Evolutionary conservation across 177 flowering plant genomes (phyloP), one percentile per base, ranked within the genome.

Genomic region (Vitis hybrid): DNA sequence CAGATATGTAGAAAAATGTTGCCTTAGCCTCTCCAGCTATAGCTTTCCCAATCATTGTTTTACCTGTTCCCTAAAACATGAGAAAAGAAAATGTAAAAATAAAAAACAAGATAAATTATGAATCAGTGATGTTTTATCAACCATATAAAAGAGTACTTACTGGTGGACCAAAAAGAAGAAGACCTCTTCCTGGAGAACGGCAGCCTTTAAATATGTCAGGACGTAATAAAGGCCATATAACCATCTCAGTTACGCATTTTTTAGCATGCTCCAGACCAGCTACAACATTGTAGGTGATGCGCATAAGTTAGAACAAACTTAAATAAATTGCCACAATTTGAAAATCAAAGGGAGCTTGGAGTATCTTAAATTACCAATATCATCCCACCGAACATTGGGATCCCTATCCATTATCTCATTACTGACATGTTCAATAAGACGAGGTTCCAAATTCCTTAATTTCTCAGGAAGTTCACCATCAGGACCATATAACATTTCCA

Each of bases 11-110:
- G 85, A 96, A 96, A 78, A 94, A 96, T 32, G 99, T 96, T 77
- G 99, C 99, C 75, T 94, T 96, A 62, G 99, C 99, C 79, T 94
- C 98, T 70, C 98, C 98, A 73, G 99, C 99, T 70, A 96, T 94
- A 60, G 99, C 99, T 85, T 96, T 96, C 21, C 99, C 99, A 57
- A 96, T 96, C 99, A 96, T 96, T 67, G 98, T 96, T 79, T 96
- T 96, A 51, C 99, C 99, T 66, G 99, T 96, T 69, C 99, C 99
- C 99, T 96, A 71, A 62, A 59, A 73, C 56, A 82, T 12, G 64
- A 61, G 56, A 76, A 57, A 52, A 12, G 65, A 4, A 45, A 3
- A 40, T 4, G 6, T 40, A 40, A 6, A 40, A 40, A 40, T 4
- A 4, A 40, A 34, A 6, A 40, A 40, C 45, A 6, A 52, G 13